phyloP scores from a whole-genome alignment of 257 asterid species.

The Solanum chilense region DNA sequence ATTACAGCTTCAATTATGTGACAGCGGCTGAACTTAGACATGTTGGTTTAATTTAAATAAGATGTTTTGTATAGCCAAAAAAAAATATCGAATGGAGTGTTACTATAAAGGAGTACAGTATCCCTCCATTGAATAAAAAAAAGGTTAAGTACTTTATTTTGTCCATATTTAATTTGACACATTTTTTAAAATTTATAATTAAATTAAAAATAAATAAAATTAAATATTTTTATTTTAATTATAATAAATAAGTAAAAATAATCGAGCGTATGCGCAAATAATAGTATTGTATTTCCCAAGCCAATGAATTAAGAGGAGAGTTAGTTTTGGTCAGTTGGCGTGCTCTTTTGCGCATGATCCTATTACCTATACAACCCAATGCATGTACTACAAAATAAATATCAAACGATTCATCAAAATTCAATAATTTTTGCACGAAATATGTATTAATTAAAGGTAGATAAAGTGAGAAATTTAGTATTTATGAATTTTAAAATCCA shows the following conservation, averaged over 20 bases:
- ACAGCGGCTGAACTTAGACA: neutral
- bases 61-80: too few species aligned
- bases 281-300: neutral
- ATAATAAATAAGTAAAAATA: neutral
- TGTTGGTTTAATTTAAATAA: neutral
- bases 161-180: neutral
- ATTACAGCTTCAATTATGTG: neutral
- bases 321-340: constrained; percentile 31
- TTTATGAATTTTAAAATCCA: too few species aligned
- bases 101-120: constrained; percentile 16
- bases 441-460: too few species aligned
- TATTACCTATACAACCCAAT: constrained; percentile 7
- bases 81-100: constrained; percentile 27
- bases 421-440: too few species aligned
- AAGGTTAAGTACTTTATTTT: too few species aligned
- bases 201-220: too few species aligned
- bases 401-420: too few species aligned
- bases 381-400: neutral
- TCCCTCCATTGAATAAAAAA: neutral
- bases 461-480: too few species aligned
- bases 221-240: neutral
- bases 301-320: neutral
- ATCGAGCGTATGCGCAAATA: fast-evolving
- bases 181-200: too few species aligned
- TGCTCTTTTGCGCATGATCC: constrained; percentile 54